Percentiles rank a stretch among this genome's conserved stretches.
Conservation (phyloP, 257 asterid species). For the Gentiana macrophylla region DNA sequence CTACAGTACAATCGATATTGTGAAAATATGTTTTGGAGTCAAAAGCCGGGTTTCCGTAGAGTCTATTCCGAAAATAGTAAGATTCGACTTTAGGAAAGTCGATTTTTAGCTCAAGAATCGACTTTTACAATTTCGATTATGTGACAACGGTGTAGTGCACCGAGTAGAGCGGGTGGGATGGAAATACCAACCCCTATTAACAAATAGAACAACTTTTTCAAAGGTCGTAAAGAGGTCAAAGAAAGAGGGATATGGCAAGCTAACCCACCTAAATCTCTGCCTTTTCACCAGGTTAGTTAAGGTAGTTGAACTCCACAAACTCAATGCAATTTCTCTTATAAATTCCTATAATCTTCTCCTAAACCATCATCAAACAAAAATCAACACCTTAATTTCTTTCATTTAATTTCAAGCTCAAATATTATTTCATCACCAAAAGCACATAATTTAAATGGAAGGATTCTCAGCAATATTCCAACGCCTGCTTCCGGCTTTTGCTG, state of each 20-base stretch:
- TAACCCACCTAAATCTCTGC: slow-evolving; percentile 10
- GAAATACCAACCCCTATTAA: not conserved
- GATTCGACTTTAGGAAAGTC: no score
- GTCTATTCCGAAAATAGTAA: no score
- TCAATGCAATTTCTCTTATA: slow-evolving; percentile 19
- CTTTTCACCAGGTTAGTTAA: slow-evolving; percentile 26
- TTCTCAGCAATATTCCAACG: slow-evolving; percentile 12
- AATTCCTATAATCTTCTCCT: slow-evolving; percentile 7
- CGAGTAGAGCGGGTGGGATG: no score
- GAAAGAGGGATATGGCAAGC: slow-evolving; percentile 1
- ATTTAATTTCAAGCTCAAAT: not conserved
- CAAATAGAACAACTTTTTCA: not conserved
- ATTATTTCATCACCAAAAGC: not conserved
- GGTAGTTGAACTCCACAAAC: slow-evolving; percentile 52
- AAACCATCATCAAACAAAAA: slow-evolving; percentile 1
- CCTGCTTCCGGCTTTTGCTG: slow-evolving; percentile 7
- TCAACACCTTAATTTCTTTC: not conserved
- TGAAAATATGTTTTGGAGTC: no score
- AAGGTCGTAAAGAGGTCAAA: not conserved
- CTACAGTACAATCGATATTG: no score
- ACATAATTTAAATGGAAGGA: no score
- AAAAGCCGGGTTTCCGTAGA: no score
- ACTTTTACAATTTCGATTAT: no score
- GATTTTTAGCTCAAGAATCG: no score
- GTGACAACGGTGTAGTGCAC: no score